These are phyloP conservation scores for Nannochloropsis salina DNA, from an alignment of 108 stramenopile genomes.

Conservation along the genomic window DNA sequence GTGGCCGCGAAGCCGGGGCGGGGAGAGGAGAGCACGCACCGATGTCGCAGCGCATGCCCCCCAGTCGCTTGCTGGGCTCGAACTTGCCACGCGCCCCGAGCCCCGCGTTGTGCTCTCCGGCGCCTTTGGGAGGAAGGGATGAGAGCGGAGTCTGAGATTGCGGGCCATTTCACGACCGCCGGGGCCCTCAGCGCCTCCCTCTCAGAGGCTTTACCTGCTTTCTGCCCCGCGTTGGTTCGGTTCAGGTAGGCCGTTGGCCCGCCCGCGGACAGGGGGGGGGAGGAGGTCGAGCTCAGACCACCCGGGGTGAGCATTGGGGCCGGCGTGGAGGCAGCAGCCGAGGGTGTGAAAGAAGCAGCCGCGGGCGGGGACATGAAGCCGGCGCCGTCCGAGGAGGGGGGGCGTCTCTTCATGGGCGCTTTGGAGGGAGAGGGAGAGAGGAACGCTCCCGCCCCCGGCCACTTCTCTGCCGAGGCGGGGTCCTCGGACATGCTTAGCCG, in stretches of 20 bases:
- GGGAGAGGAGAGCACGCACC: background rate
- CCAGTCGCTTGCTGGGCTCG: background rate
- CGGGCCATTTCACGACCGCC: background rate
- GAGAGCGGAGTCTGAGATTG: background rate
- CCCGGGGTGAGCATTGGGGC: background rate
- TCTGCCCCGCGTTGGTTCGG: background rate
- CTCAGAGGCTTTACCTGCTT: background rate
- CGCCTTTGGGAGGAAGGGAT: background rate
- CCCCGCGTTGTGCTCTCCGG: background rate
- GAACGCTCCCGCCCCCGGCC: background rate
- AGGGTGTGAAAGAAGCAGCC: background rate
- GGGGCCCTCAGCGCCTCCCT: background rate
- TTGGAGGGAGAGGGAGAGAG: background rate
- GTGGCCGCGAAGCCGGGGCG: background rate
- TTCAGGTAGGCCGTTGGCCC: background rate
- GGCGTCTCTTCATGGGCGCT: background rate
- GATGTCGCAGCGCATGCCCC: background rate
- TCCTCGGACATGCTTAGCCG: background rate
- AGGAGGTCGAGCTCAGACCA: background rate
- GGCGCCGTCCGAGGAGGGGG: background rate
- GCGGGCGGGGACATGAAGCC: background rate
- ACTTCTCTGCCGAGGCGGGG: background rate
- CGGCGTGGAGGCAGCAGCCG: background rate
- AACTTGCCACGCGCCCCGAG: background rate
- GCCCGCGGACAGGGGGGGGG: background rate